Conservation (phyloP, 345 rosid species). For the Brassica napus region DNA sequence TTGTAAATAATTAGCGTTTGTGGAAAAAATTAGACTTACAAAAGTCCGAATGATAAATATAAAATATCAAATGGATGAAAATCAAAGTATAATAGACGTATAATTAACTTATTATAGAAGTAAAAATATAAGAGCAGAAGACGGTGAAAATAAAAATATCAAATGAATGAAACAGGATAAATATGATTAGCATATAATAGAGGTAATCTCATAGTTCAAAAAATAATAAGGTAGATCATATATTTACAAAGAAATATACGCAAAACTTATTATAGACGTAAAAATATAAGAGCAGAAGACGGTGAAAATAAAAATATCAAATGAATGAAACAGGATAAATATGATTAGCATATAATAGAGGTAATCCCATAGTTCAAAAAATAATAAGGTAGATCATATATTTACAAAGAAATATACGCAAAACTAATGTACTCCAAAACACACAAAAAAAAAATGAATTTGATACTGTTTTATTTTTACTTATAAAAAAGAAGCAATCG, state of each 20-base stretch:
- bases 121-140: neutral
- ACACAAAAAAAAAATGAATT: neutral
- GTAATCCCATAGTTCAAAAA: neutral
- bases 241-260: neutral
- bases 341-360: neutral
- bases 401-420: neutral
- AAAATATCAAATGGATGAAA: neutral
- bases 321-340: neutral
- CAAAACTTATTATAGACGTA: neutral
- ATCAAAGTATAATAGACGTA: neutral
- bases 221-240: neutral
- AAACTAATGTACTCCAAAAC: neutral
- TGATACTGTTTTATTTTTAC: neutral
- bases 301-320: neutral
- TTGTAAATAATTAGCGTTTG: neutral
- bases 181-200: neutral
- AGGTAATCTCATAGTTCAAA: neutral
- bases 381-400: neutral
- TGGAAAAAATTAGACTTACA: neutral
- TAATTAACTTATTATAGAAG: neutral
- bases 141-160: neutral
- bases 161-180: neutral
- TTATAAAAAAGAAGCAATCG: too few species aligned
- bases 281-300: neutral
- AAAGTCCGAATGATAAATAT: neutral